phyloP scores from a whole-genome alignment of 116 monocot genomes.

The Papilionanthe hybrid region DNA sequence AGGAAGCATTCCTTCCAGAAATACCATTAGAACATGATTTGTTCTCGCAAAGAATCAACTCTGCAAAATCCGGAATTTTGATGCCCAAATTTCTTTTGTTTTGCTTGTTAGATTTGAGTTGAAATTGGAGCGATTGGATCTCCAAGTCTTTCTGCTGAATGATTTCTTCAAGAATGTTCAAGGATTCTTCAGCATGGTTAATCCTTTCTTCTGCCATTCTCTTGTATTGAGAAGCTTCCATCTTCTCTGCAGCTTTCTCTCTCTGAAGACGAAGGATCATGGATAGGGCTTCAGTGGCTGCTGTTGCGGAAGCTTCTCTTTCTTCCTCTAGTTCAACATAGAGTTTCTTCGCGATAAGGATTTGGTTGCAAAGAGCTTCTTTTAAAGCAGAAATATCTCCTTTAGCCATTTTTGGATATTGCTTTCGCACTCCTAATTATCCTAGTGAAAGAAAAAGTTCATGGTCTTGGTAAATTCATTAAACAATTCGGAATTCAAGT shows the following conservation, averaged over 20 bases:
- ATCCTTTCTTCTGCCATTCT: conserved; percentile 78
- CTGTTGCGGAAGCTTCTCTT: conserved; percentile 79
- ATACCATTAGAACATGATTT: conserved; percentile 5
- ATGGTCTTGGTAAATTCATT: neutral
- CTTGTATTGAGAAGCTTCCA: conserved; percentile 88
- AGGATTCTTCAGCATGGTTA: conserved; percentile 42
- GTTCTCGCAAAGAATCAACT: conserved; percentile 2
- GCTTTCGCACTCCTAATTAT: neutral
- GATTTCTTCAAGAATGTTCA: conserved; percentile 50
- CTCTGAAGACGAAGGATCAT: conserved; percentile 83
- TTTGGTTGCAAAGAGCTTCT: conserved; percentile 49
- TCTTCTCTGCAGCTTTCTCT: conserved; percentile 79
- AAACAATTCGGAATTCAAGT: neutral
- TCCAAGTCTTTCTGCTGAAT: conserved; percentile 77
- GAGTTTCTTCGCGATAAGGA: conserved; percentile 47
- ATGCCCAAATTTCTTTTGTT: conserved; percentile 19
- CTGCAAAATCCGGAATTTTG: conserved; percentile 6
- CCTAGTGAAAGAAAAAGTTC: neutral
- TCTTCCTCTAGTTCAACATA: conserved; percentile 74
- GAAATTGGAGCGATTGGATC: conserved; percentile 41
- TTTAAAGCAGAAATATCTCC: conserved; percentile 35
- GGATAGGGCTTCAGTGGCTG: conserved; percentile 69
- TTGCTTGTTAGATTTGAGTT: conserved; percentile 34
- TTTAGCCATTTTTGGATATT: conserved; percentile 37
- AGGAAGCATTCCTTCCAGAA: conserved; percentile 47